Evolutionary conservation across 2,329 filamentous ascomycete genomes (phyloP).

Genomic region (Rhynchosporium agropyri): DNA sequence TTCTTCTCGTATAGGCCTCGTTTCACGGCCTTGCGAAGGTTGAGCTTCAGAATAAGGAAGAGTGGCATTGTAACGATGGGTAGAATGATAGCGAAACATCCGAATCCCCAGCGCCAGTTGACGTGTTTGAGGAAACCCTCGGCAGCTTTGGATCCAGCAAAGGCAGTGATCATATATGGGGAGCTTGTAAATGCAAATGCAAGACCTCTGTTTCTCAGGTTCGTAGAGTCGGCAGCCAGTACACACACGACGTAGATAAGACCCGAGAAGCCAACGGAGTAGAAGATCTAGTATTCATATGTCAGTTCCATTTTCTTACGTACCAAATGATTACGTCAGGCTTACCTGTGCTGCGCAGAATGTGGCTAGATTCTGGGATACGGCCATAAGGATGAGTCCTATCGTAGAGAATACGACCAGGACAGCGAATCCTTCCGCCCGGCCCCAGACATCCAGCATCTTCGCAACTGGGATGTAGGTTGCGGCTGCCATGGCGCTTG

Average conservation of each 20-base stretch:
- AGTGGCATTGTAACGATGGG: conserved; percentile 63
- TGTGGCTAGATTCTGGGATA: conserved; percentile 59
- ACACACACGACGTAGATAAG: conserved; percentile 63
- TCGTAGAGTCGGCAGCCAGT: conserved; percentile 68
- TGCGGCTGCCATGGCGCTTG: conserved; percentile 58
- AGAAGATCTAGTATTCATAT: conserved; percentile 55
- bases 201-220: conserved; percentile 60
- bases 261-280: conserved; percentile 64
- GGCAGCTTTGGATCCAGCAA: conserved; percentile 60
- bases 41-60: conserved; percentile 48
- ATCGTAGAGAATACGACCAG: conserved; percentile 55
- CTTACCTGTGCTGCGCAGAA: conserved; percentile 54
- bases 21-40: conserved; percentile 32
- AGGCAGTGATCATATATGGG: conserved; percentile 68
- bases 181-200: conserved; percentile 60
- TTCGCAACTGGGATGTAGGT: conserved; percentile 68
- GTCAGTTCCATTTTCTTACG: background rate
- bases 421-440: conserved; percentile 65
- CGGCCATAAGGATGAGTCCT: conserved; percentile 66
- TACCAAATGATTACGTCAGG: background rate
- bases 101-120: conserved; percentile 70
- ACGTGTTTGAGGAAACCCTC: conserved; percentile 54
- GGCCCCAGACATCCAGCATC: conserved; percentile 68
- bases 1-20: conserved; percentile 29
- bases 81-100: conserved; percentile 64